Evolutionary conservation across 345 rosid genomes (phyloP), one percentile per base, ranked within the genome.

Genomic region (Eucalyptus tenuipes): DNA sequence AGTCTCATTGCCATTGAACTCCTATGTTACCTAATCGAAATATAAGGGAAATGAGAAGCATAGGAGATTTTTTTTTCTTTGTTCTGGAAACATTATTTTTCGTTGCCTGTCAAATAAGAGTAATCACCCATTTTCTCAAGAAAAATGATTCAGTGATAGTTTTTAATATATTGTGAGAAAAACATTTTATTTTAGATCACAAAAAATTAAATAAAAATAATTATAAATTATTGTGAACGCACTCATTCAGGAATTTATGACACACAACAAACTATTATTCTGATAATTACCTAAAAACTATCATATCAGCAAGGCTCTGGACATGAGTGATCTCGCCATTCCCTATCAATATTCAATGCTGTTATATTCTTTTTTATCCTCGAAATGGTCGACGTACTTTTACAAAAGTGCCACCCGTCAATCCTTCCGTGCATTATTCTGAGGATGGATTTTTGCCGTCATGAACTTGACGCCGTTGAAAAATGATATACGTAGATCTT

Each of bases 81-180:
- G 1, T 24, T n/a, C n/a, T 52, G 57, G 24, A 52, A 52, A 18
- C 0, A 52, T 18, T 7, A 7, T 52, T 7, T 52, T 18, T 18
- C 0, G 1, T 52, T 18, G 4, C 57, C 4, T 3, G 4, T 52
- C 24, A 20, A 52, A 52, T 52, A 52, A 52, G 24, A 52, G 4
- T 7, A 52, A 52, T 52, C 57, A 7, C 57, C 4, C 2, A 52
- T 52, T 50, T 52, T 52, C 0, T 52, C 10, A 18, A 52, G 10
- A 52, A 0, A 3, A 52, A 52, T 52, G 2, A 52, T 52, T 52
- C 0, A 0, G 0, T 52, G 4, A 7, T 0, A 0, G 0, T 18
- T 2, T 52, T 52, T 52, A 18, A 52, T 52, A 0, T 52, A 7
- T 52, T 18, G 0, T 52, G 1, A 52, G 24, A 3, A 52, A 52